phyloP scores from a whole-genome alignment of 2,329 filamentous ascomycete genomes.

The Clarireedia homoeocarpa region DNA sequence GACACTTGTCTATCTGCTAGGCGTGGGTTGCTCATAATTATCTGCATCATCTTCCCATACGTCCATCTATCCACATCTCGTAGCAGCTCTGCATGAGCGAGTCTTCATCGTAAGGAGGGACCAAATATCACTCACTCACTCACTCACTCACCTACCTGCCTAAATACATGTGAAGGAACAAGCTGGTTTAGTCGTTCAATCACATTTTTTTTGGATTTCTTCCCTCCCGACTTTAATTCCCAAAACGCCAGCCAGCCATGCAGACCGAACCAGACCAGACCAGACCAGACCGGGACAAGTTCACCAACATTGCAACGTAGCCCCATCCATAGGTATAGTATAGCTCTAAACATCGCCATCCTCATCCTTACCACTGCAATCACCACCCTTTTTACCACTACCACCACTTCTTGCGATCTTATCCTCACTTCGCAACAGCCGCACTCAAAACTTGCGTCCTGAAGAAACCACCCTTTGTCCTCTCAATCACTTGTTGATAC shows the following conservation, averaged over 20 bases:
- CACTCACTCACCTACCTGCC: background rate
- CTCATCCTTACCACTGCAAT: background rate
- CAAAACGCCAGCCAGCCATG: constrained; percentile 9
- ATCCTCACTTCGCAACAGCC: constrained; percentile 30
- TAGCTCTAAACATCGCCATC: background rate
- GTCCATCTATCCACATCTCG: too few species aligned
- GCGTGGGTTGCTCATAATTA: too few species aligned
- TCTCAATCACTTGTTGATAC: constrained; percentile 98
- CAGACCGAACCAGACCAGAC: constrained; percentile 4
- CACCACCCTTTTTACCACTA: background rate
- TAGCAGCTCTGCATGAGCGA: too few species aligned
- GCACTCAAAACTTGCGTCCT: constrained; percentile 82
- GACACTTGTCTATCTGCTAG: too few species aligned
- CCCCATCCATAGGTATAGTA: background rate
- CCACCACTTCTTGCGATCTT: background rate
- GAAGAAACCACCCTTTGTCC: constrained; percentile 98
- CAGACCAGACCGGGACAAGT: background rate
- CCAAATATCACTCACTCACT: background rate
- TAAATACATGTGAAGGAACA: background rate
- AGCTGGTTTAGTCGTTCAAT: background rate
- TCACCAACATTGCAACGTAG: constrained; percentile 1
- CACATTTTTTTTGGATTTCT: constrained; percentile 1
- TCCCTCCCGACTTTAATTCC: background rate
- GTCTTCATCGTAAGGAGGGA: background rate
- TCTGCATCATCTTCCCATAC: too few species aligned